Conservation (phyloP, 2,329 filamentous ascomycete species). For the Botrytis pseudocinerea region DNA sequence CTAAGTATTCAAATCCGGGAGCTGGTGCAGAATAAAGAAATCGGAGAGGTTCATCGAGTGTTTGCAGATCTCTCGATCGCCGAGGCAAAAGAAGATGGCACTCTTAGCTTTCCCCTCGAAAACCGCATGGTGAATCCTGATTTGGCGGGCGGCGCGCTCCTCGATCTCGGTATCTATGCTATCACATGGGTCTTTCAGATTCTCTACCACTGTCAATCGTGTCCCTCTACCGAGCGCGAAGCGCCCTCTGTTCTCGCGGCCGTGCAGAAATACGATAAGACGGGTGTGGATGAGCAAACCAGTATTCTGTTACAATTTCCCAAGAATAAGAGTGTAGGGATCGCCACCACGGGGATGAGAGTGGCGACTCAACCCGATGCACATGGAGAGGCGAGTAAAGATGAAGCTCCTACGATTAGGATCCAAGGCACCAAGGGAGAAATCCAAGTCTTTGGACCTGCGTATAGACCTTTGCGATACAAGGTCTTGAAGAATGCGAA, state of each 20-base stretch:
- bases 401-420: conserved; percentile 56
- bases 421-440: conserved; percentile 68
- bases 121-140: conserved; percentile 69
- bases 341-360: conserved; percentile 56
- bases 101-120: conserved; percentile 44
- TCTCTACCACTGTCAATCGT: conserved; percentile 63
- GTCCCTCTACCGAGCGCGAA: conserved; percentile 39
- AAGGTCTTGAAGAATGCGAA: conserved; percentile 50
- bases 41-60: conserved; percentile 49
- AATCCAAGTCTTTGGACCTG: conserved; percentile 61
- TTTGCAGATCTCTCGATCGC: conserved; percentile 47
- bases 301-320: conserved; percentile 64
- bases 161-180: conserved; percentile 70
- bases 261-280: conserved; percentile 60
- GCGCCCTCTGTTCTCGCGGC: conserved; percentile 56
- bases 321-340: conserved; percentile 57
- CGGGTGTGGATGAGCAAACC: conserved; percentile 63
- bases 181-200: conserved; percentile 72
- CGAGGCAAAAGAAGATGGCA: conserved; percentile 53
- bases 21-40: conserved; percentile 43
- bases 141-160: conserved; percentile 65
- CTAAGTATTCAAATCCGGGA: conserved; percentile 60
- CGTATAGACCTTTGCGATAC: conserved; percentile 57
- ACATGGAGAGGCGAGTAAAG: conserved; percentile 48
- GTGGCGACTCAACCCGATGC: conserved; percentile 51